These are phyloP conservation scores for Hyparrhenia diplandra DNA, from an alignment of 176 grass and related monocot species.

Conservation along the genomic window DNA sequence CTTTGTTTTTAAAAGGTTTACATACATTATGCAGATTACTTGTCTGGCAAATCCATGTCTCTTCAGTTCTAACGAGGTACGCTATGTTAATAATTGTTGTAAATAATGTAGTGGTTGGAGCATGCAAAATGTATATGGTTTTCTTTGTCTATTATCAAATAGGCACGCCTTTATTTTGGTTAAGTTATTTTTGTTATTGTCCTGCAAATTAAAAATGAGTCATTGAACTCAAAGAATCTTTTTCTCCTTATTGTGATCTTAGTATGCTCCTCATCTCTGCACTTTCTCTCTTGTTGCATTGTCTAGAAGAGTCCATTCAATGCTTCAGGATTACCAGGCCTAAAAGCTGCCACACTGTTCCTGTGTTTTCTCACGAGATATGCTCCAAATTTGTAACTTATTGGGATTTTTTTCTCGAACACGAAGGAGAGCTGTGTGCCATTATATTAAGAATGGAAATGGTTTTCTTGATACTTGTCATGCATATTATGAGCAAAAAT, in stretches of 20 bases:
- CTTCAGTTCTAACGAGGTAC: constrained; percentile 89
- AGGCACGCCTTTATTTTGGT: not conserved
- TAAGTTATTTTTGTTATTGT: constrained; percentile 3
- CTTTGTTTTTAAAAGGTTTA: constrained; percentile 19
- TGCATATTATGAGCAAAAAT: not conserved
- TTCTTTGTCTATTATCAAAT: not conserved
- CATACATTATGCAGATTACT: constrained; percentile 65
- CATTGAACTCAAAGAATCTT: not conserved
- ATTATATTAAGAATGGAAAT: not conserved
- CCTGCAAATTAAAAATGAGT: not conserved
- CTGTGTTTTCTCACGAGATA: not conserved
- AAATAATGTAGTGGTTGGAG: constrained; percentile 8
- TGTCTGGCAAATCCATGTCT: constrained; percentile 76
- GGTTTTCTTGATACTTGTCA: not conserved
- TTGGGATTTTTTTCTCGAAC: not conserved
- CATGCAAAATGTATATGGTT: not conserved
- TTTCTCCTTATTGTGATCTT: not conserved
- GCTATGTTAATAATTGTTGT: not conserved
- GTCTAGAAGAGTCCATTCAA: not conserved
- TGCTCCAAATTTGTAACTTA: not conserved
- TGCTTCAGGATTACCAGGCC: not conserved
- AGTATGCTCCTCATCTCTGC: not conserved
- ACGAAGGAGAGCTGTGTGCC: not conserved
- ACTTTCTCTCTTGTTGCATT: constrained; percentile 6
- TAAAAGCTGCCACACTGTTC: not conserved